Percentiles rank a stretch among this genome's conserved stretches.
Evolutionary conservation across 1,284 basidiomycete genomes (phyloP).

Genomic region (Boletus smithii): DNA sequence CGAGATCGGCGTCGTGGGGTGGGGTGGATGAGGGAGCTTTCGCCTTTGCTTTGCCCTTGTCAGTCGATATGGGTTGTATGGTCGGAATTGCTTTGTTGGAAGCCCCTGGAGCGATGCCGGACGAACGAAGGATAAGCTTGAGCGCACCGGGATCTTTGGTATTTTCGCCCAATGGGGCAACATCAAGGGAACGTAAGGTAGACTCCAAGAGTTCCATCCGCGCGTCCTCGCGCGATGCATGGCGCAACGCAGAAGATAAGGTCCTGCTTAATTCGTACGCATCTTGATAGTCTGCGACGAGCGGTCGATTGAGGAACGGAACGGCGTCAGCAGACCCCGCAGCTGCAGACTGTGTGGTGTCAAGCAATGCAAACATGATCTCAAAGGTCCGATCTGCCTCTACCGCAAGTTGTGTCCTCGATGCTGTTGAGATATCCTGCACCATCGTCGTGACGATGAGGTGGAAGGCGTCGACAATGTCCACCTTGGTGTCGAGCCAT

Average conservation of each 20-base stretch:
- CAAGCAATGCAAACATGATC: slow-evolving; percentile 55
- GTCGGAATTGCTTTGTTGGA: neutral
- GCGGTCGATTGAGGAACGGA: slow-evolving; percentile 62
- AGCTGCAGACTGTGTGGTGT: slow-evolving; percentile 32
- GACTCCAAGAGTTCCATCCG: slow-evolving; percentile 55
- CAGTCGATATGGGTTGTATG: slow-evolving; percentile 28
- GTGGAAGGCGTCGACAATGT: slow-evolving; percentile 67
- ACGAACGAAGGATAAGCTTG: slow-evolving; percentile 57
- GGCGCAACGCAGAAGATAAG: slow-evolving; percentile 44
- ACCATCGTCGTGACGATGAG: slow-evolving; percentile 50
- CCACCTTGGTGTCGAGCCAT: slow-evolving; percentile 68
- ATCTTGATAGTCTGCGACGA: slow-evolving; percentile 68
- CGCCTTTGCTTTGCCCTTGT: slow-evolving; percentile 40
- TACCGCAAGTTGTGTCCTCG: slow-evolving; percentile 40
- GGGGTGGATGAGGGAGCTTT: slow-evolving; percentile 9
- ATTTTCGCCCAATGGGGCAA: slow-evolving; percentile 8
- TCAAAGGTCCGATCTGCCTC: slow-evolving; percentile 55
- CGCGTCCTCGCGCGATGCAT: slow-evolving; percentile 50
- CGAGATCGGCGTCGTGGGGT: slow-evolving; percentile 42
- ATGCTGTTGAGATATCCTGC: slow-evolving; percentile 43
- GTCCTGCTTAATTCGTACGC: slow-evolving; percentile 54
- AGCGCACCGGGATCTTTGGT: slow-evolving; percentile 51
- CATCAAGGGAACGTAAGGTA: slow-evolving; percentile 42
- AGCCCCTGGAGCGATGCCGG: slow-evolving; percentile 42
- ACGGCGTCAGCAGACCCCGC: slow-evolving; percentile 29